These are phyloP conservation scores for Isabelozyma heimii DNA, from an alignment of 805 yeast genomes.

Conservation along the genomic window DNA sequence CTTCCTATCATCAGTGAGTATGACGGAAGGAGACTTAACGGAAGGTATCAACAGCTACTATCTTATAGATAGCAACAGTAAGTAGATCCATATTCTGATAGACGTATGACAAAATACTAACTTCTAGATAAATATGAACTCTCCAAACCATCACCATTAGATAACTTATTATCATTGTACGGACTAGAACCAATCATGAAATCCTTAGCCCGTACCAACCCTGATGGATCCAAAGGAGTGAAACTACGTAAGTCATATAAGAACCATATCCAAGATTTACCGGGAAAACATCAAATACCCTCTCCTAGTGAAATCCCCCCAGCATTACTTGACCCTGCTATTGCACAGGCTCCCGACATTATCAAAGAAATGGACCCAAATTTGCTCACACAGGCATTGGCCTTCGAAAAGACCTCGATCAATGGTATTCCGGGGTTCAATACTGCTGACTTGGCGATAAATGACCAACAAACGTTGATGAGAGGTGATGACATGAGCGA, in stretches of 20 bases:
- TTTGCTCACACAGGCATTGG: slow-evolving; percentile 48
- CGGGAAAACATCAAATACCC: slow-evolving; percentile 76
- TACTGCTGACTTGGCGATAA: slow-evolving; percentile 61
- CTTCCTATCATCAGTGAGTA: background rate
- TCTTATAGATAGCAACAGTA: slow-evolving; percentile 23
- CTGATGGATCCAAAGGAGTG: slow-evolving; percentile 88
- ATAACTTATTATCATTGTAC: slow-evolving; percentile 68
- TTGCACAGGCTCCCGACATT: slow-evolving; percentile 40
- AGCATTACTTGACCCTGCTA: slow-evolving; percentile 35
- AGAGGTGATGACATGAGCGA: slow-evolving; percentile 41
- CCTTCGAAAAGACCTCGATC: slow-evolving; percentile 62
- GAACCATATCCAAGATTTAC: slow-evolving; percentile 82
- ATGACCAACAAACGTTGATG: slow-evolving; percentile 42
- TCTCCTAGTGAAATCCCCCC: slow-evolving; percentile 34
- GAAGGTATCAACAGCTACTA: slow-evolving; percentile 20
- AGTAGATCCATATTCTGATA: slow-evolving; percentile 6
- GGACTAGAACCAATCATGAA: slow-evolving; percentile 65
- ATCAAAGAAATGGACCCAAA: slow-evolving; percentile 50
- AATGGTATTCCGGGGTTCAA: slow-evolving; percentile 80
- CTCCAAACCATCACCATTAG: slow-evolving; percentile 66
- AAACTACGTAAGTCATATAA: slow-evolving; percentile 93
- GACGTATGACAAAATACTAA: slow-evolving; percentile 8
- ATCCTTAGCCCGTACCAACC: slow-evolving; percentile 81
- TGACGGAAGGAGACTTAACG: background rate
- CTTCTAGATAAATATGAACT: slow-evolving; percentile 32